Conservation (phyloP, 306 rosid genomes). For the Rosa multiflora region DNA sequence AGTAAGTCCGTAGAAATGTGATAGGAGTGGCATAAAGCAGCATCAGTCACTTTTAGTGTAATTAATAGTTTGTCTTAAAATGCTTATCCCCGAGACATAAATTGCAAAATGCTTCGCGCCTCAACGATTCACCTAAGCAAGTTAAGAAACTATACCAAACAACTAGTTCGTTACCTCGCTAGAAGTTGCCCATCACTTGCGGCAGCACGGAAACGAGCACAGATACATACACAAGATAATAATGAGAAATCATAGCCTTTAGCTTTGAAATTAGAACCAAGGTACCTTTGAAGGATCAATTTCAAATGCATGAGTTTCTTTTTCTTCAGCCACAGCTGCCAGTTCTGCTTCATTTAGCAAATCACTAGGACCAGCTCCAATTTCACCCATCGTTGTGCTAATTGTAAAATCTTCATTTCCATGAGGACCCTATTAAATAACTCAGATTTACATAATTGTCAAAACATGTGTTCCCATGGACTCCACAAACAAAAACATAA, state of each 20-base stretch:
- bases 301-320: slow-evolving; percentile 85
- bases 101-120: no score
- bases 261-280: slow-evolving; percentile 8
- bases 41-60: no score
- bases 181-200: no score
- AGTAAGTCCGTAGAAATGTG: no score
- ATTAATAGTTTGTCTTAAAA: no score
- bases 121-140: no score
- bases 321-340: slow-evolving; percentile 88
- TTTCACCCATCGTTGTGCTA: slow-evolving; percentile 81
- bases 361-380: slow-evolving; percentile 61
- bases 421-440: slow-evolving; percentile 44
- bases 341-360: slow-evolving; percentile 78
- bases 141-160: background rate
- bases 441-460: slow-evolving; percentile 1
- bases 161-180: background rate
- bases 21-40: no score
- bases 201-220: no score
- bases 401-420: slow-evolving; percentile 75
- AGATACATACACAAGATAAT: background rate
- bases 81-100: no score
- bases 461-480: background rate
- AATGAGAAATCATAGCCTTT: background rate
- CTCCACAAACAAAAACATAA: background rate
- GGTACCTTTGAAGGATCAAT: slow-evolving; percentile 77